Conservation (phyloP, 768 basidiomycete species). For the Amanita thiersii region DNA sequence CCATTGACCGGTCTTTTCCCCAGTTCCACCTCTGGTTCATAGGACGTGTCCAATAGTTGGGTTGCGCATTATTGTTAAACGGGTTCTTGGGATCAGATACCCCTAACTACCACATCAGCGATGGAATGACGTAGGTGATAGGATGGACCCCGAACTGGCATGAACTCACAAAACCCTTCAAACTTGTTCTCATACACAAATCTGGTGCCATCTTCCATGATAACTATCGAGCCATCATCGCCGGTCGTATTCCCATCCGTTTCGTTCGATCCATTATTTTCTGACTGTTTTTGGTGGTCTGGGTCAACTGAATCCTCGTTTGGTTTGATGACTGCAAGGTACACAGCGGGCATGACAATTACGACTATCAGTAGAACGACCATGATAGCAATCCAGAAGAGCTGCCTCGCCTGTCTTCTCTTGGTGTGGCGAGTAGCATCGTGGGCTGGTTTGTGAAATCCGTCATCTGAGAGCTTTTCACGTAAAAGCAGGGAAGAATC, state of each 20-base stretch:
- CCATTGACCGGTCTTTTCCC: constrained; percentile 47
- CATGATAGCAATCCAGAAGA: too few relatives aligned
- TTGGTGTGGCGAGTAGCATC: too few relatives aligned
- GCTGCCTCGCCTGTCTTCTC: too few relatives aligned
- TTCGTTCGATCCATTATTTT: too few relatives aligned
- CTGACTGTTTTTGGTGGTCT: too few relatives aligned
- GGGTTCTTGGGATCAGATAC: constrained; percentile 53
- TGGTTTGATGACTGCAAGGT: constrained; percentile 22
- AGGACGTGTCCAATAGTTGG: constrained; percentile 68
- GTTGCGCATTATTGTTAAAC: constrained; percentile 56
- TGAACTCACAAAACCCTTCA: constrained; percentile 56
- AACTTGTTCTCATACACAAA: constrained; percentile 68
- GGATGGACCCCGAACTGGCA: too few relatives aligned
- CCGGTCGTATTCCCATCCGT: constrained; percentile 25
- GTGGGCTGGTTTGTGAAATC: too few relatives aligned
- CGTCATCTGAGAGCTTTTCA: too few relatives aligned
- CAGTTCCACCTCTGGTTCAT: constrained; percentile 62
- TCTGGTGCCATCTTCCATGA: constrained; percentile 49
- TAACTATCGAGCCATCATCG: constrained; percentile 53
- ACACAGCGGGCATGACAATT: constrained; percentile 22
- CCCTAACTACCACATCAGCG: constrained; percentile 29
- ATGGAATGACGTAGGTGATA: too few relatives aligned
- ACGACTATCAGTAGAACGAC: too few relatives aligned
- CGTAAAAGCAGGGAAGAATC: too few relatives aligned
- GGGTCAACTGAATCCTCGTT: constrained; percentile 11